Conservation (phyloP, 257 asterid genomes). For the Mentha longifolia region DNA sequence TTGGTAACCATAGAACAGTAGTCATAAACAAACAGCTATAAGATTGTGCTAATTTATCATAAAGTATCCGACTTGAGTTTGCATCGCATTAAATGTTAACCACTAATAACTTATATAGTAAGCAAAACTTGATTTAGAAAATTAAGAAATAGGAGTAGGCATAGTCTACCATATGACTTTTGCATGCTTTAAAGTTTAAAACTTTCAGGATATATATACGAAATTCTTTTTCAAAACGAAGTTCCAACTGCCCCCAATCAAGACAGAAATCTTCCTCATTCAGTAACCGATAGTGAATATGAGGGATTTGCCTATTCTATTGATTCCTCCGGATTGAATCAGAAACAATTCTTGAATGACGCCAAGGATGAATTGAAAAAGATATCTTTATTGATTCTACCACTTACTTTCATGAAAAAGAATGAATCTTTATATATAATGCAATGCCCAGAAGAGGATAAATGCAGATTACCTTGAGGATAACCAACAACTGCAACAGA, state of each 20-base stretch:
- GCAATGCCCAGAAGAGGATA: conserved; percentile 52
- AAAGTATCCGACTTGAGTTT: background rate
- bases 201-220: background rate
- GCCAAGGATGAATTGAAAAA: no score
- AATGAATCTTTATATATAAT: background rate
- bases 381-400: no score
- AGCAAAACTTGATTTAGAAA: background rate
- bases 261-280: background rate
- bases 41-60: background rate
- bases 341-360: no score
- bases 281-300: background rate
- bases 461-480: conserved; percentile 79
- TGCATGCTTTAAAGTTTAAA: background rate
- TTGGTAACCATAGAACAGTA: background rate
- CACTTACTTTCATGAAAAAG: no score
- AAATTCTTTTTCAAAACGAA: background rate
- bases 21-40: background rate
- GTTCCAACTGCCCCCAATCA: background rate
- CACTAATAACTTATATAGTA: background rate
- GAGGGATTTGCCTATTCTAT: no score
- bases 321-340: no score
- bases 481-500: conserved; percentile 98
- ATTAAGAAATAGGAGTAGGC: background rate
- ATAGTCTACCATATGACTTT: background rate
- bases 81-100: background rate